Evolutionary conservation across 805 yeast species (phyloP).

Genomic region (Wickerhamiella allomyrinae): DNA sequence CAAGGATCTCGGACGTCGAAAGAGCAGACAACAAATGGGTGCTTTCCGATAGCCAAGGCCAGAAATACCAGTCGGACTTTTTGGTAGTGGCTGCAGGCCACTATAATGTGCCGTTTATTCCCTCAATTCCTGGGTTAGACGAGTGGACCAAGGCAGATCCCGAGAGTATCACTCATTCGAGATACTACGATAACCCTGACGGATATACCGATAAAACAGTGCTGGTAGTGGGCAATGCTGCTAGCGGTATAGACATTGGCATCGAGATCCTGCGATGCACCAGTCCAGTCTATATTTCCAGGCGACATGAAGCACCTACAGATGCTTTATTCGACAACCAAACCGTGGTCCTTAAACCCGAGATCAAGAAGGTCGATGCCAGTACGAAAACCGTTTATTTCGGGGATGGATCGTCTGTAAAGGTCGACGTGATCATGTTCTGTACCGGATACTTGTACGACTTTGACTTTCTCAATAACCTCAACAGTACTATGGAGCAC

Average conservation of each 20-base stretch:
- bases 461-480: slow-evolving; percentile 42
- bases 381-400: slow-evolving; percentile 31
- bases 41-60: slow-evolving; percentile 25
- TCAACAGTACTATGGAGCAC: slow-evolving; percentile 21
- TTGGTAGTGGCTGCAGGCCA: slow-evolving; percentile 53
- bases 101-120: slow-evolving; percentile 46
- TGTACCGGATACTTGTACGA: slow-evolving; percentile 65
- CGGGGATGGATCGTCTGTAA: slow-evolving; percentile 32
- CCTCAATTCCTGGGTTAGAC: slow-evolving; percentile 39
- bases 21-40: slow-evolving; percentile 30
- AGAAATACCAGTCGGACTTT: slow-evolving; percentile 33
- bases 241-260: slow-evolving; percentile 65
- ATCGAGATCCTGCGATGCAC: slow-evolving; percentile 39
- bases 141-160: slow-evolving; percentile 21
- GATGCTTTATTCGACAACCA: slow-evolving; percentile 24
- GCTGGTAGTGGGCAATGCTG: slow-evolving; percentile 60
- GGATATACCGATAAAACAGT: slow-evolving; percentile 34
- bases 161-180: slow-evolving; percentile 37
- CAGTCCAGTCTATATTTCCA: slow-evolving; percentile 34
- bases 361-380: slow-evolving; percentile 24
- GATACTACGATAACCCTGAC: slow-evolving; percentile 35
- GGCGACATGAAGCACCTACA: slow-evolving; percentile 30
- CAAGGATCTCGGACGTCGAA: slow-evolving; percentile 34
- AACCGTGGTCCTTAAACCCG: slow-evolving; percentile 28
- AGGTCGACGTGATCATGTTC: slow-evolving; percentile 46